Evolutionary conservation across 108 stramenopile genomes (phyloP), one percentile per base, ranked within the genome.

Genomic region (Skeletonema menzelii): DNA sequence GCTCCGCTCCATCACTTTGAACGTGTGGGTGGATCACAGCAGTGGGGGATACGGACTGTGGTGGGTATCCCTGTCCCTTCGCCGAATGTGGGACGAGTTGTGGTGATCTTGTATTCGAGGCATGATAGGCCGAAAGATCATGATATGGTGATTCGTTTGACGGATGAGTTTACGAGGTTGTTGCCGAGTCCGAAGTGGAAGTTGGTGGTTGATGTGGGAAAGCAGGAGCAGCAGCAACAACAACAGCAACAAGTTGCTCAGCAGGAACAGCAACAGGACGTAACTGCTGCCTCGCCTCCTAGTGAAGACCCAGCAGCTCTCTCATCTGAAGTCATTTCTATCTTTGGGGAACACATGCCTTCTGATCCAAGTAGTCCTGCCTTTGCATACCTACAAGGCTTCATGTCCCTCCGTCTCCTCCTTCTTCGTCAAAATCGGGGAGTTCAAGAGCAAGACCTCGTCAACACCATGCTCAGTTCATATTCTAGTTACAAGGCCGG

Each of bases 141-240:
- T 71, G 88, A 91, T 32, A 68, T 92, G 58, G 94, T 95, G 8
- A 75, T 75, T 26, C 72, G 88, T 4, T 24, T 95, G 24, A 82
- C 82, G 27, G 89, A 92, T 14, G 94, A 92, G 65, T 81, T 94
- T 27, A 77, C 90, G 15, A 85, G 75, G 82, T 63, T 95, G 61
- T 72, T 90, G 73, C 94, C 94, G 0, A 79, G 84, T 24, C 94
- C 94, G 13, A 91, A 88, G 63, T 95, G 94, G 94, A 95, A 95
- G 83, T 77, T 95, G 44, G 87, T 92, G 40, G 94, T 95, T 3
- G 94, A 95, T 64, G 67, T 95, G 13, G 94, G 94, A 28, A 78
- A 67, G 14, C 19, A 26, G 57, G 31, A 32, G 7, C 37, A 38
- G 14, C 34, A 12, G 44, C 49, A 26, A 12, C 8, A 38, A 4